These are phyloP conservation scores for Capsicum rhomboideum DNA, from an alignment of 257 asterid species.

Conservation along the genomic window DNA sequence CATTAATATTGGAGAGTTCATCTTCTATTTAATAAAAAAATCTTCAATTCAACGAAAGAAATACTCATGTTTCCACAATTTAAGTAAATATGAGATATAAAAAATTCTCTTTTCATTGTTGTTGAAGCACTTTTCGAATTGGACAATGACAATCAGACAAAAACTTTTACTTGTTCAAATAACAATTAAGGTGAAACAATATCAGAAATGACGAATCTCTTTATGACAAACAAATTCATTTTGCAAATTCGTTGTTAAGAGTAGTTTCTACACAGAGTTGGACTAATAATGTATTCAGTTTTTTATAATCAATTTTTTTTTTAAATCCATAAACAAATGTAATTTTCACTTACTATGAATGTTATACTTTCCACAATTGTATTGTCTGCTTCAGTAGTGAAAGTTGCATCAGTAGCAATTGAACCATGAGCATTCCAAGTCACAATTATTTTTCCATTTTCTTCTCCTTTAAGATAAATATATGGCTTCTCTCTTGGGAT, in stretches of 20 bases:
- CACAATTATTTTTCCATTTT: slow-evolving; percentile 18
- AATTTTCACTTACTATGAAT: slow-evolving; percentile 33
- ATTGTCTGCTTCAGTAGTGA: slow-evolving; percentile 46
- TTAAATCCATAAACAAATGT: too few relatives aligned
- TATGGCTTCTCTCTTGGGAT: slow-evolving; percentile 45
- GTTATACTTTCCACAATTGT: slow-evolving; percentile 33
- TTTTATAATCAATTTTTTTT: too few relatives aligned
- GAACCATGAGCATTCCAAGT: slow-evolving; percentile 28
- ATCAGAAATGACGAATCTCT: background rate
- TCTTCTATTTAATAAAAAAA: too few relatives aligned
- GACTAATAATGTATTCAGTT: too few relatives aligned
- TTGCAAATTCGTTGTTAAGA: background rate
- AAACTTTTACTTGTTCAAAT: too few relatives aligned
- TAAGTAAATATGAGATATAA: background rate
- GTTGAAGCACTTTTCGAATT: background rate
- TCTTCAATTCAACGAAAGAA: background rate
- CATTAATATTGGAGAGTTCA: background rate
- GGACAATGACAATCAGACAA: too few relatives aligned
- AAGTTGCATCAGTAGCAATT: slow-evolving; percentile 37
- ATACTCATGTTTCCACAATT: background rate
- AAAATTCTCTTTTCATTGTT: background rate
- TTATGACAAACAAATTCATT: background rate
- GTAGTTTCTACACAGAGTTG: background rate
- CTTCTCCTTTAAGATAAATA: slow-evolving; percentile 46
- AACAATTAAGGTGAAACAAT: too few relatives aligned